A percentile compares a stretch with the other conserved stretches of the same genome.
Conservation (phyloP, 2,329 filamentous ascomycete genomes). For the Zalaria obscura region DNA sequence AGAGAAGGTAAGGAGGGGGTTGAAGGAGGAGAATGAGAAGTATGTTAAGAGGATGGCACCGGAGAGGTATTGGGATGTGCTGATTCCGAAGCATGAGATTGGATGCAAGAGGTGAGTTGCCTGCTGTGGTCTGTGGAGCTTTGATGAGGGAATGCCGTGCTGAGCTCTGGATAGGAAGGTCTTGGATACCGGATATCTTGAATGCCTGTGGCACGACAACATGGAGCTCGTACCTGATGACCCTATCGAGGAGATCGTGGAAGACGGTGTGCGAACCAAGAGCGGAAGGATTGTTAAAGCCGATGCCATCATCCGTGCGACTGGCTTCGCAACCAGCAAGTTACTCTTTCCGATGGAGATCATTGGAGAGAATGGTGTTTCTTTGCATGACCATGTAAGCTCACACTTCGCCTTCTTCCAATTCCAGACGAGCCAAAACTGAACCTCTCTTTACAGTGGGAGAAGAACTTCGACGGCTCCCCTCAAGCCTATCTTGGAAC, state of each 20-base stretch:
- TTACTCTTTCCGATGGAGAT: slow-evolving; percentile 35
- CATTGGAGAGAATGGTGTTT: slow-evolving; percentile 15
- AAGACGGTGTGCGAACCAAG: slow-evolving; percentile 23
- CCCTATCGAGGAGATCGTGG: slow-evolving; percentile 24
- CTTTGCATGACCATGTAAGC: too few species aligned
- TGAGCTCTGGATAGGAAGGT: slow-evolving; percentile 11
- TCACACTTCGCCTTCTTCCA: too few species aligned
- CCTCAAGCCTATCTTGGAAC: slow-evolving; percentile 46
- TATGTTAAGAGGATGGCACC: slow-evolving; percentile 32
- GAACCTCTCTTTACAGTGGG: too few species aligned
- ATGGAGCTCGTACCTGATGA: slow-evolving; percentile 27
- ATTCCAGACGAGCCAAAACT: too few species aligned
- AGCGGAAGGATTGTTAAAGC: slow-evolving; percentile 24
- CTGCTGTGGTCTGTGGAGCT: too few species aligned
- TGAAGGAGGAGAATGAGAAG: slow-evolving; percentile 23
- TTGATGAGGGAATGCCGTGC: too few species aligned
- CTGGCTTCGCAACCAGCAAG: slow-evolving; percentile 34
- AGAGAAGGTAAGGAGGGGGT: slow-evolving; percentile 19
- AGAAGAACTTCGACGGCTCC: too few species aligned
- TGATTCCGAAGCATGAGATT: slow-evolving; percentile 30
- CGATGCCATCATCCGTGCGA: slow-evolving; percentile 35
- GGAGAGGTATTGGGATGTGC: slow-evolving; percentile 26
- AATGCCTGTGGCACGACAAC: slow-evolving; percentile 27
- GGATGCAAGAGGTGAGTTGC: slow-evolving; percentile 30
- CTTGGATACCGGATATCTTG: slow-evolving; percentile 32